Evolutionary conservation across 2,329 filamentous ascomycete species (phyloP).

Genomic region (Magnaporthales sp.): DNA sequence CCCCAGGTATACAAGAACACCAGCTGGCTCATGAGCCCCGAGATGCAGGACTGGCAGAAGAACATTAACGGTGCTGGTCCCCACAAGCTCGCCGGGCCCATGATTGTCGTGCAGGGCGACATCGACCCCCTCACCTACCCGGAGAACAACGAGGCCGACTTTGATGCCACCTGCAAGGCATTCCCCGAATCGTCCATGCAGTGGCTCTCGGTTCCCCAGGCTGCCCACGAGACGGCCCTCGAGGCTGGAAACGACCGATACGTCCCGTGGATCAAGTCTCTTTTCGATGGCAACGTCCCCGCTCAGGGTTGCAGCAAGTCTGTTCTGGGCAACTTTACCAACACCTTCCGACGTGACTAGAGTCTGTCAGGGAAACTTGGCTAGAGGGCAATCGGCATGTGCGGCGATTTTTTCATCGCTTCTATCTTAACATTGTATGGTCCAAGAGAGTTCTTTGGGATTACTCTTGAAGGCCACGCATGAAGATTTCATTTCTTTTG

Average conservation of each 20-base stretch:
- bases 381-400: too few relatives aligned
- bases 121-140: slow-evolving; percentile 10
- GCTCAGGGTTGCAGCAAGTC: too few relatives aligned
- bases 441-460: too few relatives aligned
- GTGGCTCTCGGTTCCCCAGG: not conserved
- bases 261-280: not conserved
- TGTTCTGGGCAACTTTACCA: too few relatives aligned
- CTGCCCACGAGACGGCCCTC: not conserved
- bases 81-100: slow-evolving; percentile 12
- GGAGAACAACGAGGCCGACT: not conserved
- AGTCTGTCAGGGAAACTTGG: too few relatives aligned
- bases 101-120: slow-evolving; percentile 15
- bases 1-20: slow-evolving; percentile 10
- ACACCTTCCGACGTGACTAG: too few relatives aligned
- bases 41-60: not conserved
- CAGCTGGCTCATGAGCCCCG: slow-evolving; percentile 7
- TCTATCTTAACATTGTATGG: too few relatives aligned
- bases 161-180: not conserved
- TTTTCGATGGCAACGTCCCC: too few relatives aligned
- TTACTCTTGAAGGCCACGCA: too few relatives aligned
- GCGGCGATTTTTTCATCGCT: too few relatives aligned
- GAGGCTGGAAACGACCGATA: slow-evolving; percentile 6
- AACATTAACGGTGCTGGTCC: slow-evolving; percentile 12
- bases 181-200: not conserved
- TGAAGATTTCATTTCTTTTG: too few relatives aligned